Base-by-base conservation (phyloP, 1,284 basidiomycete species). In the Puccinia hordei region DNA sequence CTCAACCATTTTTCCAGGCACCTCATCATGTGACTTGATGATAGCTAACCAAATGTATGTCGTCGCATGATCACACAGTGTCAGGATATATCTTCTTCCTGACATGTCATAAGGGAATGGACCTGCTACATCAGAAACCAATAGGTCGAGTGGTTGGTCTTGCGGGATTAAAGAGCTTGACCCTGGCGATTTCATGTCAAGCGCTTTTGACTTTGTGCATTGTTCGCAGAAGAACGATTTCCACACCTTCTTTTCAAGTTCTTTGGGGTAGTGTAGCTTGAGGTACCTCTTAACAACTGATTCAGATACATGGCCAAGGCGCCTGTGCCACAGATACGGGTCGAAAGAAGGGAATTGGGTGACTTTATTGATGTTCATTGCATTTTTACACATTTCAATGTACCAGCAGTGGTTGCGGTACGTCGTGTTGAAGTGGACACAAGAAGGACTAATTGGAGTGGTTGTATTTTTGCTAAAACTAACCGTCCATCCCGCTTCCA, bases 371-470 rank as follows among this genome's bases (percentile, higher is more conserved):
- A 69, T 33, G 6, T 12, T 44, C 0, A 8, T 0, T 0, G 38
- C 4, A 6, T 41, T 4, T 2, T 44, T 8, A 2, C 5, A 9
- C 30, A 27, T 13, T 15, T n/a, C 0, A 4, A 73, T 0, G 27
- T 3, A 53, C 71, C 71, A 73, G 22, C 71, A 73, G 24, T 15
- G 27, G 13, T 73, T 73, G 10, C n/a, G 38, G 38, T 57, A 73
- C 1, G 10, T 15, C 2, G 27, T 73, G 38, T 41, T 41, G 12
- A 41, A 24, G 13, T 13, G 24, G 22, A 73, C 3, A 5, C 0
- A 17, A 33, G 30, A 15, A 2, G 51, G 27, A 57, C 33, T 38
- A 51, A 49, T 46, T 17, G 49, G 30, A 6, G 22, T 24, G 5
- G 30, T 22, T 19, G 3, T 10, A 6, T 6, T 1, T 19, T 24